Conservation (phyloP, 1,284 basidiomycete genomes). For the Irpex sp. region DNA sequence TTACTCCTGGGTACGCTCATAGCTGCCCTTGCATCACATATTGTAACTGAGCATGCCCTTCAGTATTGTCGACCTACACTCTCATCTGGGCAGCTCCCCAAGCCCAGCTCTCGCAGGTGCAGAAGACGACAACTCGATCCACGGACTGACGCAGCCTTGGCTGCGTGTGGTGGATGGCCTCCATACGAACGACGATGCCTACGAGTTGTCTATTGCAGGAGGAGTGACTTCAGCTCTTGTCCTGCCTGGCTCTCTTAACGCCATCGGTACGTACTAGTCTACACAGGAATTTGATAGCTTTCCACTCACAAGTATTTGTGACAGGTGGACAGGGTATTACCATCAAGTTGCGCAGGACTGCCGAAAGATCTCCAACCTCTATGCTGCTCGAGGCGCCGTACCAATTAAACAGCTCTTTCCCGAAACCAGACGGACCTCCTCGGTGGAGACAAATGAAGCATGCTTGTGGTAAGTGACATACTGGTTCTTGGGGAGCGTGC, state of each 20-base stretch:
- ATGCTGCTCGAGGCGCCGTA: slow-evolving; percentile 46
- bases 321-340: slow-evolving; percentile 44
- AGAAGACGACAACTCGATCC: slow-evolving; percentile 36
- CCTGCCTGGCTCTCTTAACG: slow-evolving; percentile 54
- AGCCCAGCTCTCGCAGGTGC: slow-evolving; percentile 33
- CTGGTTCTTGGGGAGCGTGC: neutral
- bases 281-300: neutral
- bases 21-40: neutral
- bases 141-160: slow-evolving; percentile 45
- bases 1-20: slow-evolving; percentile 34
- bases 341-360: slow-evolving; percentile 47
- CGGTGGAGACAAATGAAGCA: slow-evolving; percentile 48
- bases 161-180: slow-evolving; percentile 48
- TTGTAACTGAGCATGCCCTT: neutral
- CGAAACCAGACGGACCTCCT: slow-evolving; percentile 23
- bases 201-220: slow-evolving; percentile 50
- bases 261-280: slow-evolving; percentile 40
- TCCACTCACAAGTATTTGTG: neutral
- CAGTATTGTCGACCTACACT: slow-evolving; percentile 58
- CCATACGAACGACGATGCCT: slow-evolving; percentile 46
- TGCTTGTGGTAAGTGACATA: slow-evolving; percentile 30
- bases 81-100: slow-evolving; percentile 53
- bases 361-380: slow-evolving; percentile 40
- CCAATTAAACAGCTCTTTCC: slow-evolving; percentile 30
- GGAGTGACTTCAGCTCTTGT: slow-evolving; percentile 71